Evolutionary conservation across 1,284 basidiomycete species (phyloP).

Genomic region (Ceratobasidium sp.): DNA sequence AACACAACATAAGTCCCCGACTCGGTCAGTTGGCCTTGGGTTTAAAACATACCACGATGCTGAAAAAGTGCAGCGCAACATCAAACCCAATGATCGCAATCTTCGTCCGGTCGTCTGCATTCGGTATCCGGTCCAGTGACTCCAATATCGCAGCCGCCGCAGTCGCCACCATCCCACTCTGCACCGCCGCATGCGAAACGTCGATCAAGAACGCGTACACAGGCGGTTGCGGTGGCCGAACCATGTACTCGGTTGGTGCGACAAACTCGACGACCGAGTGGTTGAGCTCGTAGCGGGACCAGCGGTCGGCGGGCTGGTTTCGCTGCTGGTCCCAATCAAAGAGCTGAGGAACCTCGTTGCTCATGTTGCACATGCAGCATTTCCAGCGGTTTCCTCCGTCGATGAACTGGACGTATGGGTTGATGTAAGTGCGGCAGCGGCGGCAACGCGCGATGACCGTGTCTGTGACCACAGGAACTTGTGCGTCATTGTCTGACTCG

Average conservation of each 20-base stretch:
- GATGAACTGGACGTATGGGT: conserved; percentile 98
- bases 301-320: conserved; percentile 91
- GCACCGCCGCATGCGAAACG: conserved; percentile 91
- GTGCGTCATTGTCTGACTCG: conserved; percentile 58
- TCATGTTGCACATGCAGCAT: conserved; percentile 99
- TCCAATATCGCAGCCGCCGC: conserved; percentile 96
- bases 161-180: conserved; percentile 97
- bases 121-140: conserved; percentile 93
- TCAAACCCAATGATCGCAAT: conserved; percentile 95
- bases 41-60: conserved; percentile 62
- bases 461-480: conserved; percentile 90
- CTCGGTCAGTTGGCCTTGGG: background rate
- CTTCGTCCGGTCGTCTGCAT: conserved; percentile 93
- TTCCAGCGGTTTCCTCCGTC: conserved; percentile 99
- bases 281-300: conserved; percentile 94
- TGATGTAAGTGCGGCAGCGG: conserved; percentile 97
- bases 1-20: conserved; percentile 1
- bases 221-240: conserved; percentile 96
- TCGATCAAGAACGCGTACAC: conserved; percentile 98
- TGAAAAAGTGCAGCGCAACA: conserved; percentile 96
- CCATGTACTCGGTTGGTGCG: conserved; percentile 99
- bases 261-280: conserved; percentile 95
- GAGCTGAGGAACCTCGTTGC: conserved; percentile 94
- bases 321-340: conserved; percentile 98
- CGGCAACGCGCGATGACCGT: conserved; percentile 97